Evolutionary conservation across 2,329 filamentous ascomycete species (phyloP).

Genomic region (Graphilbum fragrans): DNA sequence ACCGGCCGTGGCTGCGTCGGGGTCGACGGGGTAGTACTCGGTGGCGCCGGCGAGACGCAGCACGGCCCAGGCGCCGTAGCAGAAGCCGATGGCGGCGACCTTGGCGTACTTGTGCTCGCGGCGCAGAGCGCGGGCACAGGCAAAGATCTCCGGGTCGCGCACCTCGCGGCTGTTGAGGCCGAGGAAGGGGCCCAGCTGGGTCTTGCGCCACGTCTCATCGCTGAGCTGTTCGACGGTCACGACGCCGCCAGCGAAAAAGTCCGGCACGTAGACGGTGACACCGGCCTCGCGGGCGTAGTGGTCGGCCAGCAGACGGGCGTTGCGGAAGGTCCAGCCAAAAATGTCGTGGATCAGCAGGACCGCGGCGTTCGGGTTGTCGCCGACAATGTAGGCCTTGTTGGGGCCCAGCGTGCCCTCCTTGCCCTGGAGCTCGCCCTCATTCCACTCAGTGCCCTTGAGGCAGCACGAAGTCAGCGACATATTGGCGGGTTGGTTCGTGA

Average conservation of each 20-base stretch:
- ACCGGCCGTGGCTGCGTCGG: neutral
- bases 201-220: constrained; percentile 14
- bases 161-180: constrained; percentile 20
- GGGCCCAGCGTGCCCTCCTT: constrained; percentile 24
- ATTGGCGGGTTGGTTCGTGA: neutral
- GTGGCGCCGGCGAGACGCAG: constrained; percentile 27
- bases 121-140: constrained; percentile 22
- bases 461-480: constrained; percentile 14
- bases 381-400: constrained; percentile 26
- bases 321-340: constrained; percentile 36
- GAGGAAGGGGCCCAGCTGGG: constrained; percentile 26
- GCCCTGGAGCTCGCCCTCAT: constrained; percentile 24
- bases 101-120: constrained; percentile 16
- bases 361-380: constrained; percentile 23
- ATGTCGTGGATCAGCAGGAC: constrained; percentile 37
- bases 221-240: constrained; percentile 12
- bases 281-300: constrained; percentile 29
- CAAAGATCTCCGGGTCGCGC: constrained; percentile 26
- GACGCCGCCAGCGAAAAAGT: constrained; percentile 29
- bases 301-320: constrained; percentile 35
- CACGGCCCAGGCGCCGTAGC: constrained; percentile 38
- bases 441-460: constrained; percentile 25
- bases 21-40: constrained; percentile 13
- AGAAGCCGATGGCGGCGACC: constrained; percentile 33
- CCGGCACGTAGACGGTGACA: constrained; percentile 34